Evolutionary conservation across 2,329 filamentous ascomycete species (phyloP), one percentile per base, ranked within the genome.

Genomic region (Nemania sp.): DNA sequence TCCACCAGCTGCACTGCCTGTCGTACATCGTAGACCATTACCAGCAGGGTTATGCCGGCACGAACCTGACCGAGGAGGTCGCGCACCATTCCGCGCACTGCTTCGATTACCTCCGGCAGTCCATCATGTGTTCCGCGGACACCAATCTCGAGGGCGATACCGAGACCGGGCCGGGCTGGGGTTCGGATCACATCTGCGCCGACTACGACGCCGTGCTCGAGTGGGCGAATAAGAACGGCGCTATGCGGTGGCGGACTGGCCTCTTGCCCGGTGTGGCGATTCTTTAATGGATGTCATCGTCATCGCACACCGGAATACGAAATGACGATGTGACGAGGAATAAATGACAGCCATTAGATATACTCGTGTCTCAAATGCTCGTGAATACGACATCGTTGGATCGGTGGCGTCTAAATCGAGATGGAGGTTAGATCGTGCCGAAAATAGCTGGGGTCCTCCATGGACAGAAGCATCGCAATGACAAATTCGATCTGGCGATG

Each of bases 1-100:
- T 73, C 61, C 72, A 73, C 59, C 72, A 74, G 49, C 66, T 74
- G 0, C 71, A 74, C 50, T 74, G 72, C 54, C 60, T 73, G 23
- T 73, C 70, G 9, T 73, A 71, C 45, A 33, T 70, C 43, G 66
- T 69, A 14, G 62, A 66, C 59, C 68, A 68, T 49, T 71, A 66
- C 57, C 68, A 71, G 48, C 63, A 63, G n/a, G 70, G 70, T 6
- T 74, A 70, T 60, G 68, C 53, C 28, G 67, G 68, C 5, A 52
- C 64, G 20, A 58, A 67, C 33, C 44, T 72, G 50, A 67, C 67
- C 9, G 61, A 70, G 3, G 67, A 72, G 43, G 63, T 71, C 1
- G 70, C 68, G 3, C 66, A 69, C 12, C 72, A 75, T 60, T 65
- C 70, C 42, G 58, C 67, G 17, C 72, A 74, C 56, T 74, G 72